A percentile compares a stretch with the other conserved stretches of the same genome.
These are phyloP conservation scores for Salix koriyanagi DNA, from an alignment of 345 rosid species.

Conservation along the genomic window DNA sequence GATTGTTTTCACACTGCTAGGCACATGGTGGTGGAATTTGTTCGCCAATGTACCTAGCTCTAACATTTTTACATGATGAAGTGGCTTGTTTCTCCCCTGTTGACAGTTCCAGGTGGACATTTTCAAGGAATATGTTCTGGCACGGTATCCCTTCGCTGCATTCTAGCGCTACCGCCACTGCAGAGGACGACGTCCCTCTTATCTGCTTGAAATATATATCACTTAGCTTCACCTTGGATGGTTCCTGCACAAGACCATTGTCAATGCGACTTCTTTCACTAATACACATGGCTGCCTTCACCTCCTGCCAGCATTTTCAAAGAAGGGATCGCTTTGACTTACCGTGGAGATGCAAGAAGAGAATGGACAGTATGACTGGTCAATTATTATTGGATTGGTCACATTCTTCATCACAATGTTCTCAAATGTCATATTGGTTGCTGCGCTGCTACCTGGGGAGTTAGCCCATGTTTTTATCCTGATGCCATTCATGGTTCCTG, in stretches of 20 bases:
- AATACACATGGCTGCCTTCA: background rate
- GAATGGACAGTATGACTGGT: background rate
- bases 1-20: background rate
- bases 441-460: conserved; percentile 16
- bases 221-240: background rate
- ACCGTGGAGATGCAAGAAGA: background rate
- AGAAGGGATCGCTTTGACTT: background rate
- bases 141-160: background rate
- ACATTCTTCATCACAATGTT: background rate
- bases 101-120: background rate
- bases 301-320: no score
- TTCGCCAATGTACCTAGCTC: background rate
- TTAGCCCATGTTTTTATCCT: conserved; percentile 67
- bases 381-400: background rate
- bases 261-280: background rate
- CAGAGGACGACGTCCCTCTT: background rate
- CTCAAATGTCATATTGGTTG: no score
- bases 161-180: background rate
- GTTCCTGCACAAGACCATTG: background rate
- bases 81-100: background rate
- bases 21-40: background rate
- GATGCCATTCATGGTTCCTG: conserved; percentile 25
- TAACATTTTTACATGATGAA: background rate
- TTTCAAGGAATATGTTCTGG: background rate
- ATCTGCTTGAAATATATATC: background rate